Evolutionary conservation across 2,329 filamentous ascomycete genomes (phyloP).

Genomic region (Westerdykella aurantiaca): DNA sequence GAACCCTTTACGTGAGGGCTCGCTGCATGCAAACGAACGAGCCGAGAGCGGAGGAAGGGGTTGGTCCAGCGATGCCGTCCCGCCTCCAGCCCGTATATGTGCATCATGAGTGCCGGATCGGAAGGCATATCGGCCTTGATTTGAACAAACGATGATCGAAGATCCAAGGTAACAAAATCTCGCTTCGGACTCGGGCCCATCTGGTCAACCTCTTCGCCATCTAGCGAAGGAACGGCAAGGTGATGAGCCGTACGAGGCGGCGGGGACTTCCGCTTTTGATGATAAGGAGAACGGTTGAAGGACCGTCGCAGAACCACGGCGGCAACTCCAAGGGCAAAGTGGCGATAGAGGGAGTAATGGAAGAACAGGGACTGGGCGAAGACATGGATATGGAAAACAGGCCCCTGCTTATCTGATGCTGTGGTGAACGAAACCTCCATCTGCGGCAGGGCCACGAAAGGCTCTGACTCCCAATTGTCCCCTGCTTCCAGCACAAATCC

Average conservation of each 20-base stretch:
- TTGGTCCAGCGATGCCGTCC: constrained; percentile 83
- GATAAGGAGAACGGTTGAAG: constrained; percentile 25
- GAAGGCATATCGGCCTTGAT: constrained; percentile 82
- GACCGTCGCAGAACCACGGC: constrained; percentile 59
- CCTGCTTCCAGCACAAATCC: constrained; percentile 84
- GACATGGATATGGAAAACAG: constrained; percentile 80
- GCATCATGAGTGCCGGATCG: constrained; percentile 87
- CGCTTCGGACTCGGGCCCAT: constrained; percentile 20
- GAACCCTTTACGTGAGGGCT: constrained; percentile 74
- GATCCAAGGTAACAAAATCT: constrained; percentile 75
- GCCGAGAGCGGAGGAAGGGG: constrained; percentile 70
- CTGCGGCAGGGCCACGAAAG: constrained; percentile 78
- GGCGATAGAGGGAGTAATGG: constrained; percentile 88
- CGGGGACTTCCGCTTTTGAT: constrained; percentile 7
- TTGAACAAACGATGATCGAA: constrained; percentile 76
- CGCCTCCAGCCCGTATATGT: constrained; percentile 74
- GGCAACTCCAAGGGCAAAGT: constrained; percentile 84
- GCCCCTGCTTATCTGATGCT: constrained; percentile 76
- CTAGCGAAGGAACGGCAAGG: constrained; percentile 29
- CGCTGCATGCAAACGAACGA: constrained; percentile 81
- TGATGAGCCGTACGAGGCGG: constrained; percentile 18
- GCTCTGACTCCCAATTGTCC: constrained; percentile 76
- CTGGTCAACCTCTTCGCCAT: constrained; percentile 24
- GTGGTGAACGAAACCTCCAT: constrained; percentile 86
- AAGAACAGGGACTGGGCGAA: constrained; percentile 71